These are phyloP conservation scores for Fusarium sp. DNA, from an alignment of 2,329 filamentous ascomycete species.

Conservation along the genomic window DNA sequence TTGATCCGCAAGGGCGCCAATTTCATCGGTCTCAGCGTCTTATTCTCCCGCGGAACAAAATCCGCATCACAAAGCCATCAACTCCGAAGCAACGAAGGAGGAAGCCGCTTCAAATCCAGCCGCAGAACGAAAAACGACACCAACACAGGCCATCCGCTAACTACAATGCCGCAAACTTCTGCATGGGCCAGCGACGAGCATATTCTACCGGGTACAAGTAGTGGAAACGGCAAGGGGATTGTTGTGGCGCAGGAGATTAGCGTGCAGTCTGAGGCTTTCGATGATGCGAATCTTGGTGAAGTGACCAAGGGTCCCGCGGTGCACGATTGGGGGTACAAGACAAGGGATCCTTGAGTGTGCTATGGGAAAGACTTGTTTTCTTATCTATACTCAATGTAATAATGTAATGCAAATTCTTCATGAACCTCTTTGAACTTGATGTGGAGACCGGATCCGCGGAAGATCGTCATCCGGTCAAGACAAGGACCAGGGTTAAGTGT, in stretches of 20 bases:
- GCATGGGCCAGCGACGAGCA: constrained; percentile 41
- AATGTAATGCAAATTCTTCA: constrained; percentile 15
- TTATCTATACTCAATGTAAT: not conserved
- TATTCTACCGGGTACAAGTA: constrained; percentile 24
- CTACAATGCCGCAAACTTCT: constrained; percentile 19
- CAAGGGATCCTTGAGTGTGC: constrained; percentile 2
- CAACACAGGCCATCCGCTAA: constrained; percentile 15
- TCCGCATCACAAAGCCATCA: constrained; percentile 39
- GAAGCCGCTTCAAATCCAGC: constrained; percentile 30
- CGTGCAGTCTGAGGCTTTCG: constrained; percentile 29
- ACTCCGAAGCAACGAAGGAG: constrained; percentile 30
- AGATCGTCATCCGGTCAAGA: constrained; percentile 13
- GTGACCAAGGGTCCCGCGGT: constrained; percentile 6
- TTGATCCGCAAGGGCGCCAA: constrained; percentile 36
- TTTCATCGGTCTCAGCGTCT: constrained; percentile 33
- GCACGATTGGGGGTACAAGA: constrained; percentile 35
- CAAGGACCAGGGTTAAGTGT: not conserved
- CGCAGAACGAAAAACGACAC: not conserved
- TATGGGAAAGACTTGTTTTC: not conserved
- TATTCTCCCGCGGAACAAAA: constrained; percentile 32
- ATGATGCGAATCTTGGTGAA: not conserved
- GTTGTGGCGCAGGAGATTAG: constrained; percentile 38
- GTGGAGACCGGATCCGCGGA: constrained; percentile 8
- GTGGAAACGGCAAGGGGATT: constrained; percentile 17
- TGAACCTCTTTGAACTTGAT: not conserved